Evolutionary conservation across 805 yeast species (phyloP), one percentile per base, ranked within the genome.

Genomic region (Starmerella roubikii): DNA sequence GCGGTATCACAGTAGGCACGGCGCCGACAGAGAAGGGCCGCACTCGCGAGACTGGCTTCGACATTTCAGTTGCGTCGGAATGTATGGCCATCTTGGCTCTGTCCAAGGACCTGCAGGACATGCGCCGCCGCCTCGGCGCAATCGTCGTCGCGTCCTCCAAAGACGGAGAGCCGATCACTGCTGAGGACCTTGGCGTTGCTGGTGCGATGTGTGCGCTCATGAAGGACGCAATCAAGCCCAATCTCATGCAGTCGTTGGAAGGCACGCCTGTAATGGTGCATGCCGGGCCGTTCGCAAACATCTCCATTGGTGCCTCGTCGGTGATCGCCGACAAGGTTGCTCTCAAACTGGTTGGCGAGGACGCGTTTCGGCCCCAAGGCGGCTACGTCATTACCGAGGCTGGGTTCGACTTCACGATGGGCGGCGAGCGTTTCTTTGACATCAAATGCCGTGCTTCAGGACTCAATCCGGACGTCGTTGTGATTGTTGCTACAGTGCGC

Each of bases 201-300:
- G 97, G 97, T 54, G 97, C 97, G 24, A 65, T 88, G 50, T 78
- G 95, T 36, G 96, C 97, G 7, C 68, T 88, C 51, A 69, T 88
- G 69, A 86, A 84, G 65, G 96, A 88, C 58, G 94, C 97, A 19
- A 76, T 88, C 57, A 86, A 86, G 64, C 97, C 97, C 50, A 88
- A 83, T 60, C 62, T 88, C 59, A 88, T 88, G 97, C 97, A 88
- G 65, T 81, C 95, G 40, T 71, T 88, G 47, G 96, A 88, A 62
- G 97, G 97, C 44, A 85, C 96, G 4, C 97, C 97, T 10, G 97
- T 88, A 17, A 76, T 88, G 55, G 94, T 88, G n/a, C 97, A 88
- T 57, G 96, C 97, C 26, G 97, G 97, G 49, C 97, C 97, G 25
- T 88, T 88, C 59, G 97, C 97, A 48, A 88, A 88, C 64, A 88